phyloP scores from a whole-genome alignment of 2,329 filamentous ascomycete genomes.

The Scytalidium sp. region DNA sequence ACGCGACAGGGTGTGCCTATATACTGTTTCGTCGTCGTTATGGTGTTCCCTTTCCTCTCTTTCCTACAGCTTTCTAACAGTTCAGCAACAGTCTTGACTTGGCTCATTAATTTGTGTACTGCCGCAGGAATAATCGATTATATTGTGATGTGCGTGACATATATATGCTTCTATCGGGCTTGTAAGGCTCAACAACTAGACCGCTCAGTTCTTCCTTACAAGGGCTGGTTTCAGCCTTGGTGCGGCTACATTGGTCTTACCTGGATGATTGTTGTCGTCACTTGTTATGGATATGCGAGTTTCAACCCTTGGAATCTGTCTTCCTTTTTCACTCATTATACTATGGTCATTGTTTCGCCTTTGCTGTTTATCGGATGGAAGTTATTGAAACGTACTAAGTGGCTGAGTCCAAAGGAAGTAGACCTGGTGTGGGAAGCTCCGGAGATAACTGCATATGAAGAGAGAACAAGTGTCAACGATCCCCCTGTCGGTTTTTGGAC shows the following conservation, averaged over 20 bases:
- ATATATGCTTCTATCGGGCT: constrained; percentile 55
- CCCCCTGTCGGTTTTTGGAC: too few relatives aligned
- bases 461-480: too few relatives aligned
- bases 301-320: constrained; percentile 63
- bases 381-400: constrained; percentile 56
- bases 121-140: constrained; percentile 41
- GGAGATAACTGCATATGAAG: constrained; percentile 22
- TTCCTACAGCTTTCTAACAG: constrained; percentile 42
- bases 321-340: constrained; percentile 69
- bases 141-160: constrained; percentile 54
- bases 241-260: constrained; percentile 56
- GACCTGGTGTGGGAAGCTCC: constrained; percentile 27
- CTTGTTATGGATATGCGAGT: constrained; percentile 59
- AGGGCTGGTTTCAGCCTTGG: constrained; percentile 51
- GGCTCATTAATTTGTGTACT: constrained; percentile 29
- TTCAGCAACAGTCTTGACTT: constrained; percentile 1
- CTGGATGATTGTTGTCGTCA: constrained; percentile 54
- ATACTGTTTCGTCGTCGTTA: constrained; percentile 52
- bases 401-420: constrained; percentile 27
- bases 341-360: constrained; percentile 62
- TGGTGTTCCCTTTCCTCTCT: constrained; percentile 50
- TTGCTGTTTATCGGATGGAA: constrained; percentile 67
- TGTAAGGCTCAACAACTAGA: constrained; percentile 45
- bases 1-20: constrained; percentile 60
- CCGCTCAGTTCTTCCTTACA: constrained; percentile 55